Base-by-base conservation (phyloP, 2,329 filamentous ascomycete species). In the Tolypocladium ophioglossoides region DNA sequence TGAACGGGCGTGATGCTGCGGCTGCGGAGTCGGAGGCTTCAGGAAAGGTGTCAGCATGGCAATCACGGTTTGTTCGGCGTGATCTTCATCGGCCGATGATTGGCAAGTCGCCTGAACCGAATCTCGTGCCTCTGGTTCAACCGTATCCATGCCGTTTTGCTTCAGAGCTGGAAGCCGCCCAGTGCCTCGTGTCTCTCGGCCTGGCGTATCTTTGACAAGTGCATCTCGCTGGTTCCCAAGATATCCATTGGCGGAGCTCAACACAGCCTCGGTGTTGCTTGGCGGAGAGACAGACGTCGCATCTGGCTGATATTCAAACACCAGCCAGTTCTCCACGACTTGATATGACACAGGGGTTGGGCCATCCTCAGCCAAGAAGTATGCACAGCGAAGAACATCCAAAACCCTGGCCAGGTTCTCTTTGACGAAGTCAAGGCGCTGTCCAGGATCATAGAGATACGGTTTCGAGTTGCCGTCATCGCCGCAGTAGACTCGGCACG, bases 41-140 rank as follows among this genome's bases (percentile, higher is more conserved):
- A 80, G 61, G 56, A 79, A 78, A 6, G 74, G 74, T 27, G 75
- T 71, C n/a, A 80, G 66, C 64, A 78, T 74, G 52, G 72, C 69
- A 39, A 73, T 71, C 55, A 79, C 73, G 22, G 69, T 71, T 35
- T 62, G 63, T 27, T 77, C 72, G 4, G 64, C 63, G 22, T 69
- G 60, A 9, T 69, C 66, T 35, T 58, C 56, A 12, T 61, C 58
- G 44, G 59, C 51, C 1, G 57, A 34, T 7, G 27, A n/a, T 34
- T 47, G 27, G 11, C 32, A 22, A 10, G n/a, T 20, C 12, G 38
- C 50, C n/a, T 48, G 34, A 12, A 37, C 35, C 2, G 41, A 11
- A 10, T 47, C 38, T 12, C 38, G 41, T 54, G 50, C 22, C 22
- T 48, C 16, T 16, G 27, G 18, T 32, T 51, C 34, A 16, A 8